Evolutionary conservation across 169 alveolate species (phyloP), one percentile per base, ranked within the genome.

Genomic region (Theileria luwenshuni): DNA sequence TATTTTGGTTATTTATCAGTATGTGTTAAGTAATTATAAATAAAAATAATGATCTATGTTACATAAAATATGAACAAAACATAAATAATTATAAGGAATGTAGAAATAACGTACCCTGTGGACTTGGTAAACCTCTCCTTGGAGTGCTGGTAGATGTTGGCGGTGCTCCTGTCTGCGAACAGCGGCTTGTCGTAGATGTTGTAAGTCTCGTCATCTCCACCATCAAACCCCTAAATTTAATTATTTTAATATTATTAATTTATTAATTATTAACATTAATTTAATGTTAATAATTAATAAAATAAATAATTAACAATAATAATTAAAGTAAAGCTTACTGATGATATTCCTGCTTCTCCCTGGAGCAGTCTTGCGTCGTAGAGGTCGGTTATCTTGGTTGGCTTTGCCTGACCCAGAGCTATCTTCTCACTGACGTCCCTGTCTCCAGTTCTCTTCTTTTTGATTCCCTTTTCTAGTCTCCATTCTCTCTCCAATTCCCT

Each of bases 391-490:
- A 93, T 95, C 69, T 80, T 83, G 35, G 86, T 69, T 35, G 97
- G 95, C 45, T 79, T 77, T n/a, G 96, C 96, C 88, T 92, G 93
- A 3, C 98, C 98, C 23, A 96, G 90, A 21, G 98, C 98, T 28
- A 95, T 92, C 65, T 94, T 93, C 70, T 96, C 99, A 59, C 96
- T 85, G 35, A 96, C 92, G 69, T 95, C 99, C 67, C 98, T 90
- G 38, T 94, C 96, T 23, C 87, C 87, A 60, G 94, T 96, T 15
- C 98, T 77, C 15, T 90, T 85, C 65, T 94, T 95, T 85, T 93
- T 94, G 45, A 92, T 92, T 32, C 92, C 92, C 52, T 83, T 84
- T 76, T 92, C 95, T 70, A 85, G 61, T 33, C 95, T 87, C 74
- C 90, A 73, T 33, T 90, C 94, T 3, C 95, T 80, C 63, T 92